A percentile compares a stretch with the other conserved stretches of the same genome.
Evolutionary conservation across 2,329 filamentous ascomycete species (phyloP).

Genomic region (Ceratocystis eucalypticola): DNA sequence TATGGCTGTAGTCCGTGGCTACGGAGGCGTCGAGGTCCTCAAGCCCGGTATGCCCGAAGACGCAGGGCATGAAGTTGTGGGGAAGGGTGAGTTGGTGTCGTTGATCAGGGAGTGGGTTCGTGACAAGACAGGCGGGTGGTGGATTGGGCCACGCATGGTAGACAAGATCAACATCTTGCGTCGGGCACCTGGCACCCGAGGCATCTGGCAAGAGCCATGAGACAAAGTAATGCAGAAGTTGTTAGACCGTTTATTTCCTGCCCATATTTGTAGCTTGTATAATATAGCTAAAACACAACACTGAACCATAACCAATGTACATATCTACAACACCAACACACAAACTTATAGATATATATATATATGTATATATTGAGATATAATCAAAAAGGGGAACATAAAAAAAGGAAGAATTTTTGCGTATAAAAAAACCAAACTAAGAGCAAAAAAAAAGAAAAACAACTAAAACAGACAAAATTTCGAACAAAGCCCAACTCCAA

Average conservation of each 20-base stretch:
- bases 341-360: neutral
- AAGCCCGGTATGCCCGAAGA: slow-evolving; percentile 31
- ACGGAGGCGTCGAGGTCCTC: slow-evolving; percentile 45
- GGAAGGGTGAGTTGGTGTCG: slow-evolving; percentile 32
- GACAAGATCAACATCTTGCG: slow-evolving; percentile 31
- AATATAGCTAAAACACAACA: neutral
- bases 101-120: slow-evolving; percentile 32
- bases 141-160: slow-evolving; percentile 49
- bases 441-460: neutral
- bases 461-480: neutral
- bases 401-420: neutral
- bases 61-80: slow-evolving; percentile 28
- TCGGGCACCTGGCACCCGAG: slow-evolving; percentile 11
- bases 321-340: too few relatives aligned
- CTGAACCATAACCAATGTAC: too few relatives aligned
- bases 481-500: neutral
- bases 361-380: neutral
- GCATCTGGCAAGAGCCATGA: slow-evolving; percentile 9
- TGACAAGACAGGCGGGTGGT: slow-evolving; percentile 44
- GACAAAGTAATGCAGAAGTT: neutral
- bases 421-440: neutral
- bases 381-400: neutral
- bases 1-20: slow-evolving; percentile 43
- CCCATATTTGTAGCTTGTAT: neutral
- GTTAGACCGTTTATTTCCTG: too few relatives aligned